These are phyloP conservation scores for Cladorrhinum sp. DNA, from an alignment of 2,329 filamentous ascomycete genomes.

Conservation along the genomic window DNA sequence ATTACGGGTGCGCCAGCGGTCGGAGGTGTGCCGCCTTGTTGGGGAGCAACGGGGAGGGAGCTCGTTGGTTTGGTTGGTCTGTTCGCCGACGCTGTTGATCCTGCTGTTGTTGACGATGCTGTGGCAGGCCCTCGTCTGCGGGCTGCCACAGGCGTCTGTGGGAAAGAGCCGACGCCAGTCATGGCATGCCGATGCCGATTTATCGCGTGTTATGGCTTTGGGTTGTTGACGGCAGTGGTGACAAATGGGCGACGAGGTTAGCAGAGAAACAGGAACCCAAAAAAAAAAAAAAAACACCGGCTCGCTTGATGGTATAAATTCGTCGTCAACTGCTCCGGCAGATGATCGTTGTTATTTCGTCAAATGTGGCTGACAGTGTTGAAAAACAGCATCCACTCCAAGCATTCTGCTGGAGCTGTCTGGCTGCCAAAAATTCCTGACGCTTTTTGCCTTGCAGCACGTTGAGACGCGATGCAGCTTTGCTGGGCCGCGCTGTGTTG, in stretches of 20 bases:
- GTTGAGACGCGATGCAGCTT: slow-evolving; percentile 36
- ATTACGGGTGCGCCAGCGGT: slow-evolving; percentile 62
- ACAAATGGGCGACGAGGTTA: neutral
- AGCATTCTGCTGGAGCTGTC: slow-evolving; percentile 18
- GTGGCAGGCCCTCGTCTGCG: slow-evolving; percentile 22
- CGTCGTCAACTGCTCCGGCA: neutral
- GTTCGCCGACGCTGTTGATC: neutral
- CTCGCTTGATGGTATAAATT: neutral
- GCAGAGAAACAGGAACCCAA: neutral
- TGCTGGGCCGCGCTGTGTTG: slow-evolving; percentile 17
- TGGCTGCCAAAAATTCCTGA: slow-evolving; percentile 16
- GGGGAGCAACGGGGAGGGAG: slow-evolving; percentile 47
- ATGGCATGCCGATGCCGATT: slow-evolving; percentile 25
- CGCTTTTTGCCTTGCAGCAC: slow-evolving; percentile 33
- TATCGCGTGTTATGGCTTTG: slow-evolving; percentile 8
- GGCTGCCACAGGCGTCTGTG: slow-evolving; percentile 26
- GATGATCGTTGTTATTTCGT: slow-evolving; percentile 1
- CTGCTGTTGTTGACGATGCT: slow-evolving; percentile 11
- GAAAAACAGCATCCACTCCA: slow-evolving; percentile 17
- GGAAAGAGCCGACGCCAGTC: slow-evolving; percentile 28
- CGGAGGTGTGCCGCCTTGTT: slow-evolving; percentile 33
- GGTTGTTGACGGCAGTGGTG: neutral
- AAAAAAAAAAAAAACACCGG: neutral
- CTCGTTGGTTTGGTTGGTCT: slow-evolving; percentile 9
- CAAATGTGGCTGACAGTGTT: slow-evolving; percentile 15